These are phyloP conservation scores for Ceratobasidium sp. DNA, from an alignment of 1,284 basidiomycete genomes.

Conservation along the genomic window DNA sequence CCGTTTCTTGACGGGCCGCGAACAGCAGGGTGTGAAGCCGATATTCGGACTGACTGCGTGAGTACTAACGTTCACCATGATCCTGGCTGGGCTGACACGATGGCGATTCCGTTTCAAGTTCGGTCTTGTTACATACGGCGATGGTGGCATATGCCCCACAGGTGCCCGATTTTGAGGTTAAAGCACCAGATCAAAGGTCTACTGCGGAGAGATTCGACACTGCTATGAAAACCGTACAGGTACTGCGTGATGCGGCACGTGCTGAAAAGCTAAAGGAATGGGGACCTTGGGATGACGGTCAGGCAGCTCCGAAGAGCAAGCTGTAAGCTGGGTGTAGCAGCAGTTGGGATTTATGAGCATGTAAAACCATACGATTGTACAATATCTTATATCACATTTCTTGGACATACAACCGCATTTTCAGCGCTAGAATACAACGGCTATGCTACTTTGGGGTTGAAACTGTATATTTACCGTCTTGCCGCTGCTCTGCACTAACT, in stretches of 20 bases:
- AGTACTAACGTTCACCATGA: conserved; percentile 50
- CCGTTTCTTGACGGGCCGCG: conserved; percentile 81
- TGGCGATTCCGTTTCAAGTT: conserved; percentile 56
- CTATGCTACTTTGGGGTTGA: conserved; percentile 36
- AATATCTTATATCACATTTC: neutral
- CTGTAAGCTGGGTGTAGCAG: neutral
- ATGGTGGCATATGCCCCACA: conserved; percentile 68
- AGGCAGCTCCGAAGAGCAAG: conserved; percentile 32
- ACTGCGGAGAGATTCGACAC: conserved; percentile 68
- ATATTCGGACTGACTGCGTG: conserved; percentile 85
- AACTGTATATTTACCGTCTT: conserved; percentile 11
- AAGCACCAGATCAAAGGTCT: conserved; percentile 65
- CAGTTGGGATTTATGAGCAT: neutral
- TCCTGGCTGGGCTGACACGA: neutral
- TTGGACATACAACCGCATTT: neutral
- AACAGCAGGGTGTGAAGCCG: conserved; percentile 82
- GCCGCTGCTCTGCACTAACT: neutral
- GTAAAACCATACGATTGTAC: too few species aligned
- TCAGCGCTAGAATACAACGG: conserved; percentile 3
- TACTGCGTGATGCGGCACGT: conserved; percentile 63
- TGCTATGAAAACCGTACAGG: conserved; percentile 61
- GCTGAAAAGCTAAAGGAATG: conserved; percentile 57
- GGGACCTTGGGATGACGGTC: conserved; percentile 38
- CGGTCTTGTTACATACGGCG: conserved; percentile 76
- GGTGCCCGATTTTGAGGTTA: conserved; percentile 70